Conservation (phyloP, 106 monocot species). For the Platanthera guangdongensis region DNA sequence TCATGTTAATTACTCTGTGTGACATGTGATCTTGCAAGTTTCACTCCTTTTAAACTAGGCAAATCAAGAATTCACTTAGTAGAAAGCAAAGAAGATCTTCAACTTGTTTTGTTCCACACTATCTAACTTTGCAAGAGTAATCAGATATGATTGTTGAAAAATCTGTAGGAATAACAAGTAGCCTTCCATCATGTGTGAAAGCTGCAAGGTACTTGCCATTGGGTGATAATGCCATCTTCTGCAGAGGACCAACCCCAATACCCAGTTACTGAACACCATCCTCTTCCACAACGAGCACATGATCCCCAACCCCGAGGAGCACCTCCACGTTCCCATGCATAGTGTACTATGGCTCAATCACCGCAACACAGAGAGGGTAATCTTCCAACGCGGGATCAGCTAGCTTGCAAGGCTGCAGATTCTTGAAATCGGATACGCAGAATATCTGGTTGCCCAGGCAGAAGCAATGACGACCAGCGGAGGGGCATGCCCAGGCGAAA, state of each 20-base stretch:
- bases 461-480: too few relatives aligned
- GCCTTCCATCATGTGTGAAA: slow-evolving; percentile 72
- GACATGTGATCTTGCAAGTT: not conserved
- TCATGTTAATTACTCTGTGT: not conserved
- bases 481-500: too few relatives aligned
- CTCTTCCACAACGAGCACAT: slow-evolving; percentile 75
- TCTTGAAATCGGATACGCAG: slow-evolving; percentile 62
- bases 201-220: slow-evolving; percentile 80
- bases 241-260: slow-evolving; percentile 55
- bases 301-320: slow-evolving; percentile 53
- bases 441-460: slow-evolving; percentile 43
- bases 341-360: slow-evolving; percentile 82
- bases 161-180: slow-evolving; percentile 75
- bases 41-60: not conserved
- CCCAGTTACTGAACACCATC: slow-evolving; percentile 67
- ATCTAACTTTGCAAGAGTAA: slow-evolving; percentile 67
- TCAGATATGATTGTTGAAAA: slow-evolving; percentile 81
- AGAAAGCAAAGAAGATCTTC: not conserved
- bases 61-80: not conserved
- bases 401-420: slow-evolving; percentile 49
- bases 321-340: slow-evolving; percentile 97
- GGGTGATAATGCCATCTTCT: slow-evolving; percentile 78
- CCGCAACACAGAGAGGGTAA: slow-evolving; percentile 62
- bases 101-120: not conserved
- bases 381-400: slow-evolving; percentile 59